phyloP scores from a whole-genome alignment of 345 rosid species.

The Pistacia atlantica region DNA sequence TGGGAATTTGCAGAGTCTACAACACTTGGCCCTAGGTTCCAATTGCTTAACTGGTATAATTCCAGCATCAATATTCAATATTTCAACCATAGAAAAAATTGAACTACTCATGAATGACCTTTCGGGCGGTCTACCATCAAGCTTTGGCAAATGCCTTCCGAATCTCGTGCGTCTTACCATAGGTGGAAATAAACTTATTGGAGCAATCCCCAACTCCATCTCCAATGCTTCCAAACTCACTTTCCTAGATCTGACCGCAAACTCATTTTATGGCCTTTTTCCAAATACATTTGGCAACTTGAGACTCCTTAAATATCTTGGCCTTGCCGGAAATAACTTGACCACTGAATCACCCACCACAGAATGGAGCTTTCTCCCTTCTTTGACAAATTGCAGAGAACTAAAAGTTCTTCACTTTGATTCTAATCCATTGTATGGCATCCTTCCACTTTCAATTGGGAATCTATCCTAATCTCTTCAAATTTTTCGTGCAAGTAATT shows the following conservation, averaged over 20 bases:
- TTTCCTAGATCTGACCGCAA: background rate
- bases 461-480: background rate
- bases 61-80: conserved; percentile 24
- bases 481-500: background rate
- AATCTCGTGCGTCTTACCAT: conserved; percentile 1
- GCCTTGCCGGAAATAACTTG: background rate
- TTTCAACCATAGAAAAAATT: background rate
- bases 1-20: conserved; percentile 10
- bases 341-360: background rate
- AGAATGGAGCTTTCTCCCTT: conserved; percentile 7
- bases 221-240: conserved; percentile 21
- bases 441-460: conserved; percentile 17
- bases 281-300: background rate
- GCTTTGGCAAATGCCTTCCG: conserved; percentile 4
- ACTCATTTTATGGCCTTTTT: conserved; percentile 2
- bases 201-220: conserved; percentile 5
- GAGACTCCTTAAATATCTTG: background rate
- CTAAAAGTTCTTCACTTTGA: background rate
- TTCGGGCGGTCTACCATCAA: conserved; percentile 16
- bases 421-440: conserved; percentile 5
- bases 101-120: background rate
- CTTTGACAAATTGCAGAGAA: background rate
- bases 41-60: conserved; percentile 20
- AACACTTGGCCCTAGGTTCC: background rate
- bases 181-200: background rate